phyloP scores from a whole-genome alignment of 257 asterid genomes.

The Pogostemon cablin region DNA sequence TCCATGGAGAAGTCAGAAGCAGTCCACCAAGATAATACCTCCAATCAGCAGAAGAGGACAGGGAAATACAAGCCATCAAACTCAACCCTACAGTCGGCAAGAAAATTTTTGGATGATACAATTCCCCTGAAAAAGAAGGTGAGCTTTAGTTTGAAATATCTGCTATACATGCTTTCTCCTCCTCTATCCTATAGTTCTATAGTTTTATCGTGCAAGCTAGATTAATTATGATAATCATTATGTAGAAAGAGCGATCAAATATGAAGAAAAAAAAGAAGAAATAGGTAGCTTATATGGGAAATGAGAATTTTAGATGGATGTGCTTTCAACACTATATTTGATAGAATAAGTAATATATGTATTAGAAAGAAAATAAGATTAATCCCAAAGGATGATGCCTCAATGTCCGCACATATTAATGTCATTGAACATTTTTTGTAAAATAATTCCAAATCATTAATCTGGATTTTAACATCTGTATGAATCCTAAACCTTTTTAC shows the following conservation, averaged over 20 bases:
- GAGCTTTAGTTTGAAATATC: conserved; percentile 26
- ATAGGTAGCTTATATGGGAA: too few species aligned
- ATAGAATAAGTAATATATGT: too few species aligned
- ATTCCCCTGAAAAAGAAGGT: conserved; percentile 71
- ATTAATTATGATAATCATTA: too few species aligned
- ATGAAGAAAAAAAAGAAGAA: too few species aligned
- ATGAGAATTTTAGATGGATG: too few species aligned
- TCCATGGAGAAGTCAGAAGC: conserved; percentile 36
- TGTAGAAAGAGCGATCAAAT: too few species aligned
- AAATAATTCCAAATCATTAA: conserved; percentile 12
- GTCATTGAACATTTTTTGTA: neutral
- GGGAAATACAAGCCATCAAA: conserved; percentile 36
- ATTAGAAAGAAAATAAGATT: neutral
- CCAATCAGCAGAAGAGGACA: conserved; percentile 32
- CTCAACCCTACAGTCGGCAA: conserved; percentile 40
- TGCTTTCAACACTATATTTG: too few species aligned
- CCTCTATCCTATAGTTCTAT: conserved; percentile 3
- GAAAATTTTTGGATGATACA: conserved; percentile 58
- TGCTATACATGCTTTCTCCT: neutral
- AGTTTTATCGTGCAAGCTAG: neutral
- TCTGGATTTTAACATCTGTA: neutral
- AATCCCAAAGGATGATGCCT: neutral
- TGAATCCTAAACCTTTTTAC: conserved; percentile 28
- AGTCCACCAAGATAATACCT: conserved; percentile 31
- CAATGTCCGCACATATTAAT: neutral